These are phyloP conservation scores for Haberlea rhodopensis DNA, from an alignment of 257 asterid genomes.

Conservation along the genomic window DNA sequence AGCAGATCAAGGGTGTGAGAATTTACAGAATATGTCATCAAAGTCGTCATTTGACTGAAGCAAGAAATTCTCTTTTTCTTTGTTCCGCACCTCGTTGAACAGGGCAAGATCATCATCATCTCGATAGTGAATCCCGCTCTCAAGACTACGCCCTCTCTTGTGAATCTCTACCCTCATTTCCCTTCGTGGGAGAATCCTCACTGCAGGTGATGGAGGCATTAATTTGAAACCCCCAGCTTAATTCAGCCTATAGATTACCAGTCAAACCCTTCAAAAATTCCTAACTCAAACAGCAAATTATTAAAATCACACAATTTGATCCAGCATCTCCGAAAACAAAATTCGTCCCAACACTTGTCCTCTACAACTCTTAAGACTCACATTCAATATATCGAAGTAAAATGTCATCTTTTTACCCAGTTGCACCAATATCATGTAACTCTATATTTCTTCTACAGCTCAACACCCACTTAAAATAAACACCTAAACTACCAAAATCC, in stretches of 20 bases:
- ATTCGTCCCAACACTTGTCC: conserved; percentile 12
- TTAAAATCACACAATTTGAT: conserved; percentile 23
- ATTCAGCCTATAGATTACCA: conserved; percentile 25
- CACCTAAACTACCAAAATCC: conserved; percentile 21
- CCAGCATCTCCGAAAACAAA: conserved; percentile 8
- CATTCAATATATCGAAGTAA: conserved; percentile 25
- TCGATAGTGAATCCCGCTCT: conserved; percentile 55
- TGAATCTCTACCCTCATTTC: conserved; percentile 68
- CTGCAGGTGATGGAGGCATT: conserved; percentile 91
- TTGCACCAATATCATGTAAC: conserved; percentile 11
- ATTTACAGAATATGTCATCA: conserved; percentile 75
- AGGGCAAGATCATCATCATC: conserved; percentile 90
- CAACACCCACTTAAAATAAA: conserved; percentile 26
- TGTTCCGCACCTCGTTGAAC: conserved; percentile 84
- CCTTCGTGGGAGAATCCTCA: conserved; percentile 79
- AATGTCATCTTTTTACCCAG: conserved; percentile 12
- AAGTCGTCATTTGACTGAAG: conserved; percentile 80
- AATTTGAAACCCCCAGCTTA: conserved; percentile 24
- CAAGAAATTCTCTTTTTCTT: conserved; percentile 76
- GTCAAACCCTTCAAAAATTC: conserved; percentile 39
- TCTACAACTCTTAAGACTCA: conserved; percentile 26
- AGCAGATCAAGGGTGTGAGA: conserved; percentile 27
- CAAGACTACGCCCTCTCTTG: conserved; percentile 85
- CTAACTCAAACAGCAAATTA: conserved; percentile 31
- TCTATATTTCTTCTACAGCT: conserved; percentile 15